phyloP scores from a whole-genome alignment of 139 green algal species.

The Micractinium conductrix region DNA sequence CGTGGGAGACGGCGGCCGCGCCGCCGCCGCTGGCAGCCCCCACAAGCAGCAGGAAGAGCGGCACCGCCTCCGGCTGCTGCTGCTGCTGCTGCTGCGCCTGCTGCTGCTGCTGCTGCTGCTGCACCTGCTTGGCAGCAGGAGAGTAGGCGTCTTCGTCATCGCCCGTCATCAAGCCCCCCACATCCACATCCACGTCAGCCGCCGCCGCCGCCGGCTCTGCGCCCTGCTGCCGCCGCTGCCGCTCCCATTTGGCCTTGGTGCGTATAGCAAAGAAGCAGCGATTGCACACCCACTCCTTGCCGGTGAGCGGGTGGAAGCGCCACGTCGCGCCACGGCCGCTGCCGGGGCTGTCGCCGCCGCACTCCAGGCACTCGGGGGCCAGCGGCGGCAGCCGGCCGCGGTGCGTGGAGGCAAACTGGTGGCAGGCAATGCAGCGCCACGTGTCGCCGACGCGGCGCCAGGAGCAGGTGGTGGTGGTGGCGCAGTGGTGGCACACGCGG shows the following conservation, averaged over 20 bases:
- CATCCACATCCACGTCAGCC: background rate
- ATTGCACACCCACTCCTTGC: background rate
- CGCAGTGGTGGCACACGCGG: background rate
- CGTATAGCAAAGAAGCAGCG: background rate
- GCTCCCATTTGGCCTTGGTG: background rate
- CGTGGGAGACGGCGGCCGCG: background rate
- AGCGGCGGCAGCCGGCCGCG: background rate
- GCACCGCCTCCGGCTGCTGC: background rate
- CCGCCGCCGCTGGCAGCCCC: background rate
- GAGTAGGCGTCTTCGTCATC: background rate
- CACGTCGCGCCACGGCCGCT: background rate
- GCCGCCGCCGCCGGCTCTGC: too few relatives aligned
- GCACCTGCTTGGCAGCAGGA: background rate
- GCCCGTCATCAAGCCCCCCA: background rate
- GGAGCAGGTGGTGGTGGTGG: background rate
- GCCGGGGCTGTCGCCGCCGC: background rate
- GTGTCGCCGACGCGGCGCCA: background rate
- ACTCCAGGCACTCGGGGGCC: background rate
- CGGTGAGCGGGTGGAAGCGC: conserved; percentile 5
- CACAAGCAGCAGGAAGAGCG: background rate
- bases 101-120: background rate
- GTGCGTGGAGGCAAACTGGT: background rate
- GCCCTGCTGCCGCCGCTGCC: background rate
- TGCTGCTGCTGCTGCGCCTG: background rate
- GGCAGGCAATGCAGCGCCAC: background rate